These are phyloP conservation scores for Cadophora sp. DNA, from an alignment of 2,329 filamentous ascomycete species.

Conservation along the genomic window DNA sequence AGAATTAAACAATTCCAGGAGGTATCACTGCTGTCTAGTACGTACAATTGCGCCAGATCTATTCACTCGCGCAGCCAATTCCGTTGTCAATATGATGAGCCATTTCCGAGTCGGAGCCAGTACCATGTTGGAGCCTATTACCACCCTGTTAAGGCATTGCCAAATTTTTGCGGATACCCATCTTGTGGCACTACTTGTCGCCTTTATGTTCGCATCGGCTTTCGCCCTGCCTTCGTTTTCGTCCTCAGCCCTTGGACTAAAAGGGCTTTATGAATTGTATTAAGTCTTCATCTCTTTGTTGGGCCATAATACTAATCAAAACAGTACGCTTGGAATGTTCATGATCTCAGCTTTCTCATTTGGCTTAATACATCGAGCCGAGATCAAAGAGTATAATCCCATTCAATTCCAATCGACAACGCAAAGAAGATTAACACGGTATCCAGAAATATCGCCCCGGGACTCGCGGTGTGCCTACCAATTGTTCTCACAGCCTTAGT, in stretches of 20 bases:
- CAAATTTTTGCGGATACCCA: not conserved
- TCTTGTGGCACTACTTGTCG: constrained; percentile 1
- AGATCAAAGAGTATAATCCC: constrained; percentile 16
- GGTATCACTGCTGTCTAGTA: not conserved
- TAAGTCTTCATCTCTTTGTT: not conserved
- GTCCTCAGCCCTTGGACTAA: constrained; percentile 7
- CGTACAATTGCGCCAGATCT: not conserved
- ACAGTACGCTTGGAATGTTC: constrained; percentile 7
- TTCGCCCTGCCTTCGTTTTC: constrained; percentile 13
- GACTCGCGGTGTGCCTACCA: not conserved
- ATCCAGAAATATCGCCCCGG: constrained; percentile 1
- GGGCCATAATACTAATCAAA: not conserved
- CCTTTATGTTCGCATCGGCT: constrained; percentile 20
- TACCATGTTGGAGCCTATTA: not conserved
- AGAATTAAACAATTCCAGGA: not conserved
- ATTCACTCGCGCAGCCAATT: not conserved
- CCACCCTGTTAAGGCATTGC: not conserved
- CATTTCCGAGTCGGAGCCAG: not conserved
- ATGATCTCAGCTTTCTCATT: constrained; percentile 1
- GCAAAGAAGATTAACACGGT: not conserved
- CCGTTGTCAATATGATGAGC: not conserved
- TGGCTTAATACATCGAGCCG: not conserved
- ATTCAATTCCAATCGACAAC: too few species aligned
- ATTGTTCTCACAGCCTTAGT: not conserved
- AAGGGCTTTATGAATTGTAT: constrained; percentile 7